Base-by-base conservation (phyloP, 805 yeast species). In the Cyberlindnera mississippiensis region DNA sequence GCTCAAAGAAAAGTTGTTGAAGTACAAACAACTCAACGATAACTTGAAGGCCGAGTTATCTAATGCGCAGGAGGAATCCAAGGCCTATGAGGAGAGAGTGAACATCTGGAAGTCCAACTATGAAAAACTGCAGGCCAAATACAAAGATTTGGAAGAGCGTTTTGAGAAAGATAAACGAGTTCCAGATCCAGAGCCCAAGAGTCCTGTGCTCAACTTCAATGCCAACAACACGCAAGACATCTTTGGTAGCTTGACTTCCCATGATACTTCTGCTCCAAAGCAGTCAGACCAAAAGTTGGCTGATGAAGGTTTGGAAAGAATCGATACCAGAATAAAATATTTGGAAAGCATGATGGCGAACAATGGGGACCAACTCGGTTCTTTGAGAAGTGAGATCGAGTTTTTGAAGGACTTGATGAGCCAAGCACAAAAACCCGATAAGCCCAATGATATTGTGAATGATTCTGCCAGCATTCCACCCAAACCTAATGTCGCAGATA, bases 11-110 rank as follows among this genome's bases (percentile, higher is more conserved):
- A 66, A 66, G 45, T 49, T 65, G 38, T 40, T 62, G 35, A 65
- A 66, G 43, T 66, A 66, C 45, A 64, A 61, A 22, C 62, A 54
- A 38, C 48, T 58, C 29, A 62, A 61, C 46, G 61, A 58, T 18
- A 37, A 41, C 11, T 41, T 61, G 43, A 56, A 46, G 34, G 15
- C 29, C 19, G 47, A 47, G 13, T 22, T 51, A 28, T 37, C 44
- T 1, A 40, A 41, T 12, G n/a, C 44, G 2, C 41, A 45, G 8
- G 40, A 42, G 16, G 44, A 41, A 28, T 28, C 33, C 16, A 48
- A 45, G 35, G 44, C 42, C 8, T 28, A 48, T 13, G 45, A 46
- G 19, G 29, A 34, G 28, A 40, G 33, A 24, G 42, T 39, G n/a
- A 44, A 50, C 26, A 41, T 40, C 10, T 44, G 54, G 33, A 45